Base-by-base conservation (phyloP, 257 asterid genomes). In the Pogostemon cablin region DNA sequence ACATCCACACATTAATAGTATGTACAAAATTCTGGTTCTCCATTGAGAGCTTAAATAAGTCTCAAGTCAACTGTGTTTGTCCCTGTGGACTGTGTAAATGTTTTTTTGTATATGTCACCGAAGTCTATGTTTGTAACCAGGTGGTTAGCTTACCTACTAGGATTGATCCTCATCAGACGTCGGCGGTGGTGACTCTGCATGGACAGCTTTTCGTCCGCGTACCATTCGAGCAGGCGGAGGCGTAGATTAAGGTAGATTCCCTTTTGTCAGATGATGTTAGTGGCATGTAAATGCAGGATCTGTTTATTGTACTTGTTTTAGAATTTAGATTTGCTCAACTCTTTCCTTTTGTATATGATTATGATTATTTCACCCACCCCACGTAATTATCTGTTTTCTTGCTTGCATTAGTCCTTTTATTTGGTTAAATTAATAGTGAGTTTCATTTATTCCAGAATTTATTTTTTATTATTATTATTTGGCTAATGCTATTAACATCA, bases 151-250 rank as follows among this genome's bases (percentile, higher is more conserved):
- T 92, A 70, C 96, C 98, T 11, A 83, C 96, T 71, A 86, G 92
- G 78, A 92, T 92, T n/a, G 98, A 92, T 79, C 96, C 98, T 69
- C 96, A 87, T 77, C 96, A 86, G 84, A 88, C 98, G 37, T 92
- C 98, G 38, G 98, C 96, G 25, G 96, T 92, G 75, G 96, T 90
- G 76, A 92, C 96, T 63, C 79, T 92, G 74, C 96, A 90, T 15
- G 98, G 98, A 53, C 96, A 90, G 86, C 85, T 92, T 71, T 92
- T 92, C 62, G 96, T 92, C 59, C 96, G 96, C 6, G 96, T 90
- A 69, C 98, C 98, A n/a, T 87, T 92, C 39, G 95, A 87, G 75
- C 93, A 84, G 67, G 66, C 87, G 48, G 95, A 89, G 79, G 64
- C 55, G 9, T 87, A 80, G 62, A 17, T 25, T 25, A 48, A 40